These are phyloP conservation scores for Metschnikowia continentalis DNA, from an alignment of 805 yeast species.

Conservation along the genomic window DNA sequence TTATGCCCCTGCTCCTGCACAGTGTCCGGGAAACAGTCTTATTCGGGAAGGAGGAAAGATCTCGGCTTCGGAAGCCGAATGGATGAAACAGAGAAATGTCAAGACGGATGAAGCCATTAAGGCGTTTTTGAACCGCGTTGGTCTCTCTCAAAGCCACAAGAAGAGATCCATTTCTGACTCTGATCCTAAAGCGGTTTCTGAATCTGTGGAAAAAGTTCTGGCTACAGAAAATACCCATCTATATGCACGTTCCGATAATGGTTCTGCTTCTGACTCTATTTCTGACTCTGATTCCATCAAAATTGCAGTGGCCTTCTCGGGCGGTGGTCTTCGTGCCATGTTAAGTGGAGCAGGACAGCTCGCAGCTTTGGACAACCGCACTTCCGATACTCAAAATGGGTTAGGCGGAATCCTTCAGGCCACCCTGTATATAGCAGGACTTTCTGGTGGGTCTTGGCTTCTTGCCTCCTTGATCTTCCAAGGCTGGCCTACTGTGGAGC, in stretches of 20 bases:
- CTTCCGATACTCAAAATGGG: constrained; percentile 30
- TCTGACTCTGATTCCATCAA: constrained; percentile 13
- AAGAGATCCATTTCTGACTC: too few relatives aligned
- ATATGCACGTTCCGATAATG: too few relatives aligned
- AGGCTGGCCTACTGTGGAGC: constrained; percentile 69
- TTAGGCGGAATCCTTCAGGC: constrained; percentile 74
- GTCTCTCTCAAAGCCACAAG: constrained; percentile 1
- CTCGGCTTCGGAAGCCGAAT: constrained; percentile 44
- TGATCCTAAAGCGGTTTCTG: too few relatives aligned
- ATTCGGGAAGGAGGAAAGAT: constrained; percentile 46
- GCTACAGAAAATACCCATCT: too few relatives aligned
- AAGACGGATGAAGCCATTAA: constrained; percentile 14
- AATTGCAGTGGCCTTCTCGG: constrained; percentile 30
- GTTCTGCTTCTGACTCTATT: too few relatives aligned
- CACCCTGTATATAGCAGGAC: constrained; percentile 67
- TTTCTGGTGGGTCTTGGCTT: constrained; percentile 85
- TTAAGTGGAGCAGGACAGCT: constrained; percentile 23
- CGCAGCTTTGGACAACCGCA: constrained; percentile 18
- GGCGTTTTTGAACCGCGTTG: constrained; percentile 10
- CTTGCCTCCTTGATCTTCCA: constrained; percentile 64
- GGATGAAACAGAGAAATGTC: constrained; percentile 39
- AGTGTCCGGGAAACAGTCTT: constrained; percentile 43
- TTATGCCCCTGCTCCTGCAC: constrained; percentile 58
- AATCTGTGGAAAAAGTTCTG: too few relatives aligned
- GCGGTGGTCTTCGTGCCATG: constrained; percentile 37